phyloP scores from a whole-genome alignment of 208 protist genomes.

The Wallacemonas sp. region DNA sequence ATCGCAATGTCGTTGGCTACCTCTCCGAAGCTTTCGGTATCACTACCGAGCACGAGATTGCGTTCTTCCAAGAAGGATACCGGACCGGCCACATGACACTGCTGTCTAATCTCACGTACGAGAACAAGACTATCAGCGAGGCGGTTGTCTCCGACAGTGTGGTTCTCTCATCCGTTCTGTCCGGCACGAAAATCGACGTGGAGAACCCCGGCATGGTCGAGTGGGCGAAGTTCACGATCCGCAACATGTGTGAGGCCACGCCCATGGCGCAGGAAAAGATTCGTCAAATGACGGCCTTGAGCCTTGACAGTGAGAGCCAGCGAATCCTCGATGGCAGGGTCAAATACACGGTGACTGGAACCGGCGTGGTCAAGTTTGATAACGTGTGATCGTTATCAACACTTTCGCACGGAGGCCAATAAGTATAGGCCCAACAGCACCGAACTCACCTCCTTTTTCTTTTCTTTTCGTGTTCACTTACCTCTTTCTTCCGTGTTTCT shows the following conservation, averaged over 20 bases:
- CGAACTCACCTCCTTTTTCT: background rate
- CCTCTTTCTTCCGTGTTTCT: too few relatives aligned
- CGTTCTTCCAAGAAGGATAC: constrained; percentile 79
- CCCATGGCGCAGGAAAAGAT: constrained; percentile 61
- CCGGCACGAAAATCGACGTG: constrained; percentile 77
- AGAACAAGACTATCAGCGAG: constrained; percentile 40
- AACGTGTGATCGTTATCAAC: constrained; percentile 4
- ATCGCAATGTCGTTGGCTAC: constrained; percentile 54
- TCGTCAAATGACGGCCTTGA: constrained; percentile 43
- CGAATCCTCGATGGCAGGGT: constrained; percentile 44
- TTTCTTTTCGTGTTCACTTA: background rate
- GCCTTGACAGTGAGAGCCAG: constrained; percentile 54
- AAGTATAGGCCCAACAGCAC: too few relatives aligned
- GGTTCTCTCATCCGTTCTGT: constrained; percentile 62
- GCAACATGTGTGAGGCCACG: constrained; percentile 78
- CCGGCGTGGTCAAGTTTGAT: constrained; percentile 39
- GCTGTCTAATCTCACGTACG: constrained; percentile 69
- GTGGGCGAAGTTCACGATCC: constrained; percentile 88
- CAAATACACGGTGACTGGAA: constrained; percentile 36
- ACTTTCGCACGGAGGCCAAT: too few relatives aligned
- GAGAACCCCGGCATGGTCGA: constrained; percentile 90
- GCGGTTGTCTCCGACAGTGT: constrained; percentile 40
- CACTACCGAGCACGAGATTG: constrained; percentile 69
- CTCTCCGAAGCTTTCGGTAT: constrained; percentile 61
- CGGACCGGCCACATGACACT: constrained; percentile 75